These are phyloP conservation scores for Cryptococcus maquisensis DNA, from an alignment of 1,284 basidiomycete species.

Conservation along the genomic window DNA sequence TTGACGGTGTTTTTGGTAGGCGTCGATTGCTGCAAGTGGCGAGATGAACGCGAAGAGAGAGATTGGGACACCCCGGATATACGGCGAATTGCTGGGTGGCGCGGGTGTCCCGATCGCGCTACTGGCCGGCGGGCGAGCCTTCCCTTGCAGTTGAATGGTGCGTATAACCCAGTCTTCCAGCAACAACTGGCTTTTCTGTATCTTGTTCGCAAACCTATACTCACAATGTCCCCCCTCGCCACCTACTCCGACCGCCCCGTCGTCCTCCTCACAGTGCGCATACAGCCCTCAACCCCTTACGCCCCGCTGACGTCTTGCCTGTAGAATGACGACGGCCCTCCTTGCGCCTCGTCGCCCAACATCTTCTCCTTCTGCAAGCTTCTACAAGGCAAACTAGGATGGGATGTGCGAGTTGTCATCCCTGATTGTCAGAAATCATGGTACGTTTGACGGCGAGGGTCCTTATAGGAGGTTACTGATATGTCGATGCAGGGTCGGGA, in stretches of 20 bases:
- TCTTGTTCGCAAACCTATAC: too few relatives aligned
- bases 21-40: slow-evolving; percentile 1
- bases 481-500: slow-evolving; percentile 54
- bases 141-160: neutral
- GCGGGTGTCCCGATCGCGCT: neutral
- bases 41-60: neutral
- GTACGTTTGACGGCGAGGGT: slow-evolving; percentile 40
- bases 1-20: neutral
- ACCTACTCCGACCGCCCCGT: slow-evolving; percentile 35
- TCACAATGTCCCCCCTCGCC: slow-evolving; percentile 26
- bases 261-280: slow-evolving; percentile 40
- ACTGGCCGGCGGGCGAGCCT: neutral
- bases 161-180: too few relatives aligned
- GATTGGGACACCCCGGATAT: neutral
- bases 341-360: slow-evolving; percentile 68
- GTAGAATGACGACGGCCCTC: slow-evolving; percentile 75
- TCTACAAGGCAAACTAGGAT: slow-evolving; percentile 64
- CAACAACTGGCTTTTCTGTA: neutral
- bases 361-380: slow-evolving; percentile 71
- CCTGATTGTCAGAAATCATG: slow-evolving; percentile 85
- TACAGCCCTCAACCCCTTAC: neutral
- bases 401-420: slow-evolving; percentile 83
- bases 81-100: neutral
- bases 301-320: too few relatives aligned
- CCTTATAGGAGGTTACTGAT: slow-evolving; percentile 3